Evolutionary conservation across 257 asterid species (phyloP).

Genomic region (Solanum appendiculatum): DNA sequence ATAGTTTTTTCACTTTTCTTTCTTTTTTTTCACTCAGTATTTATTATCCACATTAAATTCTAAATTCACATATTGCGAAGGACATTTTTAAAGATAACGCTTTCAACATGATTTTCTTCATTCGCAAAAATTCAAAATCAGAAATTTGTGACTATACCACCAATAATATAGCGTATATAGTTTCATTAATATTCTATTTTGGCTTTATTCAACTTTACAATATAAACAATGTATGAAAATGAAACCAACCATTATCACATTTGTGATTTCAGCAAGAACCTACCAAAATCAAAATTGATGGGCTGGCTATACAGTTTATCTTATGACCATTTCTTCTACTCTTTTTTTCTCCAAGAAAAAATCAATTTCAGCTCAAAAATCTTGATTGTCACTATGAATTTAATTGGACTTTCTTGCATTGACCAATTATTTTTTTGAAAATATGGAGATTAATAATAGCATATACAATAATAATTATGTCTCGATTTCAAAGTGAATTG

Average conservation of each 20-base stretch:
- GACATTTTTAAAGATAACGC: too few species aligned
- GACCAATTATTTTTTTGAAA: not conserved
- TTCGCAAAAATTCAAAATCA: too few species aligned
- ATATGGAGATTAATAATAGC: not conserved
- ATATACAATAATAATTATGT: not conserved
- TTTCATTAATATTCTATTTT: not conserved
- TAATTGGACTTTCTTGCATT: not conserved
- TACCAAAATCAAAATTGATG: not conserved
- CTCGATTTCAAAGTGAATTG: not conserved
- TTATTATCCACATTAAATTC: too few species aligned
- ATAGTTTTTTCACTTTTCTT: not conserved
- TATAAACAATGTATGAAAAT: not conserved
- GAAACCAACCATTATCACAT: not conserved
- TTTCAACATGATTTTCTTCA: too few species aligned
- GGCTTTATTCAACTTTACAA: not conserved
- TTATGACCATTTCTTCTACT: not conserved
- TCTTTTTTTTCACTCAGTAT: fast-evolving
- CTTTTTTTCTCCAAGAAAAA: not conserved
- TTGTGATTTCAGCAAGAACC: not conserved
- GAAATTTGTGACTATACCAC: too few species aligned
- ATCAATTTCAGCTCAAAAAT: not conserved
- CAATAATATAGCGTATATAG: too few species aligned
- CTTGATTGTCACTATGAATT: not conserved
- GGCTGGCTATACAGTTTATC: not conserved
- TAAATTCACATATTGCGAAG: too few species aligned